Evolutionary conservation across 352 stramenopile species (phyloP).

Genomic region (Pythium insidiosum): DNA sequence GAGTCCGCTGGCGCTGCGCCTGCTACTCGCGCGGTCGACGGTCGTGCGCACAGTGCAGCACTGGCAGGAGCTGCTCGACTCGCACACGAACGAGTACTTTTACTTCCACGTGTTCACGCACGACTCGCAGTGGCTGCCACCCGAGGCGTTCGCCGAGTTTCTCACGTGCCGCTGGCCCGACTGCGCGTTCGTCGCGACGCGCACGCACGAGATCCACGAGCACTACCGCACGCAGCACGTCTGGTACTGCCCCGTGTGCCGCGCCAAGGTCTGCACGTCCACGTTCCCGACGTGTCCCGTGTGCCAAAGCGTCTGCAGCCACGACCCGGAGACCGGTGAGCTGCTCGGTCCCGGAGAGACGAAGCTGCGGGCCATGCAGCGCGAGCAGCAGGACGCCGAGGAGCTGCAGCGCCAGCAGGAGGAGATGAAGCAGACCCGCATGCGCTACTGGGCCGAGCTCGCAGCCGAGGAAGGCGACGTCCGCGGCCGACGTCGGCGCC

Average conservation of each 20-base stretch:
- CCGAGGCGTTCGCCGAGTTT: slow-evolving; percentile 52
- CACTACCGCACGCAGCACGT: slow-evolving; percentile 53
- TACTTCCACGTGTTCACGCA: slow-evolving; percentile 79
- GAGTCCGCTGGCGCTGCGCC: slow-evolving; percentile 53
- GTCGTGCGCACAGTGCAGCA: slow-evolving; percentile 52
- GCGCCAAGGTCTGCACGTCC: slow-evolving; percentile 51
- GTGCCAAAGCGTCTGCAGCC: slow-evolving; percentile 52
- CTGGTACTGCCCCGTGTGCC: slow-evolving; percentile 77
- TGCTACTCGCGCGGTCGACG: slow-evolving; percentile 56
- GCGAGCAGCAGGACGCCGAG: slow-evolving; percentile 35
- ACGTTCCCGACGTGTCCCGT: slow-evolving; percentile 61
- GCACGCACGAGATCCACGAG: slow-evolving; percentile 73
- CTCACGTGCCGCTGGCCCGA: slow-evolving; percentile 54
- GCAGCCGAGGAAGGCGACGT: slow-evolving; percentile 28
- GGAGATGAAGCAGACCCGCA: slow-evolving; percentile 54
- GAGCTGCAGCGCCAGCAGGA: slow-evolving; percentile 34
- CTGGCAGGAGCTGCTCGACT: slow-evolving; percentile 74
- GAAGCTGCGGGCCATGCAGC: slow-evolving; percentile 31
- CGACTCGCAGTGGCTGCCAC: slow-evolving; percentile 73
- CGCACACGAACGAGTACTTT: slow-evolving; percentile 81
- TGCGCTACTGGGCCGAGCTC: slow-evolving; percentile 47
- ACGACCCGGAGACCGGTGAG: slow-evolving; percentile 41
- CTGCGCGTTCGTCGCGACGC: slow-evolving; percentile 39
- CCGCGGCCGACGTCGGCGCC: slow-evolving; percentile 15
- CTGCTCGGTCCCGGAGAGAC: slow-evolving; percentile 56